Evolutionary conservation across 257 asterid genomes (phyloP).

Genomic region (Knoxia roxburghii): DNA sequence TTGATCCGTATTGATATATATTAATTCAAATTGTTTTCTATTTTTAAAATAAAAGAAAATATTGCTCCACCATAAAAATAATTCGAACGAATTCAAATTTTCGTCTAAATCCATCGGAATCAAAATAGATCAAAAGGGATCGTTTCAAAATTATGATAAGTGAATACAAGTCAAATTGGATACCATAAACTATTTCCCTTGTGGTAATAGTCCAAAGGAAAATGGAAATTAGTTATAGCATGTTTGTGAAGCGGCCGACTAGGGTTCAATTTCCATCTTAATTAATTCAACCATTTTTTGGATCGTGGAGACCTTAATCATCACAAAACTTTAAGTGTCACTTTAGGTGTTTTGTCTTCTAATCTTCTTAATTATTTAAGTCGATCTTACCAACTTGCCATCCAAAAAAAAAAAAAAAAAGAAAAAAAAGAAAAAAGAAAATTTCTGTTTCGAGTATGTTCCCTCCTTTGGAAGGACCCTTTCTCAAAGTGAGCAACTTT

Average conservation of each 20-base stretch:
- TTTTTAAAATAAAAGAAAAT: no score
- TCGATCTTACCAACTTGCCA: no score
- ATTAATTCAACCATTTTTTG: neutral
- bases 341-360: neutral
- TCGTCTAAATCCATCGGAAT: no score
- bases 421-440: no score
- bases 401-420: no score
- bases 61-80: no score
- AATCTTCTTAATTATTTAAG: neutral
- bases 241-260: neutral
- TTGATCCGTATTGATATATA: no score
- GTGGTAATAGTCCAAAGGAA: neutral
- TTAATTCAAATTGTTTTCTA: no score
- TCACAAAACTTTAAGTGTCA: conserved; percentile 1
- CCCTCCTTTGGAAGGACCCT: neutral
- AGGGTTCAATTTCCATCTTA: neutral
- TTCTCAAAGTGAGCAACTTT: conserved; percentile 9
- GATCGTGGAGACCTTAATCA: conserved; percentile 10
- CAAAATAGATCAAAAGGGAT: no score
- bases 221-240: neutral
- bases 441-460: no score
- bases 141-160: no score
- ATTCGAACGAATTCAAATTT: no score
- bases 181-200: neutral
- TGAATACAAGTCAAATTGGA: neutral